Evolutionary conservation across 78 protist species (phyloP).

Genomic region (Bigelowiella natans): DNA sequence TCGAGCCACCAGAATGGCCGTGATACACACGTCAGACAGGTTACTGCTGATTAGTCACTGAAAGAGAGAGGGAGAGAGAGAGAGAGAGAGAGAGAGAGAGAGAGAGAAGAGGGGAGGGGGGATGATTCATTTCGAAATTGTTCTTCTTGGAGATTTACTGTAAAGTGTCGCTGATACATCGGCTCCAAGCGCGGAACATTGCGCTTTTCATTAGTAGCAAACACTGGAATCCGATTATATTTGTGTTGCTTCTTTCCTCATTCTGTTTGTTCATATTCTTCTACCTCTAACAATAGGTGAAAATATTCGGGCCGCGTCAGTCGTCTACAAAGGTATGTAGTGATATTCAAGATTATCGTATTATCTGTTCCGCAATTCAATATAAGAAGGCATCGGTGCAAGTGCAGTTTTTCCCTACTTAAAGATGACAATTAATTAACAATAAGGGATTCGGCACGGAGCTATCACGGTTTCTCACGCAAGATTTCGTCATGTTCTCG

Average conservation of each 20-base stretch:
- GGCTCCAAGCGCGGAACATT: no score
- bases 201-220: no score
- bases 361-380: not conserved
- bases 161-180: no score
- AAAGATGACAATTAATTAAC: no score
- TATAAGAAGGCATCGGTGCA: not conserved
- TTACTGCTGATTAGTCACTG: no score
- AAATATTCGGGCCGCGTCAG: not conserved
- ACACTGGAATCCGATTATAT: no score
- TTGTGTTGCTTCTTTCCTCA: not conserved
- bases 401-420: no score
- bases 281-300: not conserved
- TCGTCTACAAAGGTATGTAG: not conserved
- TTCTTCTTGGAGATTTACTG: no score
- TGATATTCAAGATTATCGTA: not conserved
- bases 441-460: not conserved
- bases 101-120: no score
- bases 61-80: no score
- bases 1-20: conserved; percentile 65
- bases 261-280: not conserved
- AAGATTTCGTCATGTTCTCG: not conserved
- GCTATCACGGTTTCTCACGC: not conserved
- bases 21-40: conserved; percentile 65
- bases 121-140: no score
- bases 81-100: no score